A percentile compares a stretch with the other conserved stretches of the same genome.
phyloP scores from a whole-genome alignment of 1,284 basidiomycete genomes.

The Ganoderma lingzhi region DNA sequence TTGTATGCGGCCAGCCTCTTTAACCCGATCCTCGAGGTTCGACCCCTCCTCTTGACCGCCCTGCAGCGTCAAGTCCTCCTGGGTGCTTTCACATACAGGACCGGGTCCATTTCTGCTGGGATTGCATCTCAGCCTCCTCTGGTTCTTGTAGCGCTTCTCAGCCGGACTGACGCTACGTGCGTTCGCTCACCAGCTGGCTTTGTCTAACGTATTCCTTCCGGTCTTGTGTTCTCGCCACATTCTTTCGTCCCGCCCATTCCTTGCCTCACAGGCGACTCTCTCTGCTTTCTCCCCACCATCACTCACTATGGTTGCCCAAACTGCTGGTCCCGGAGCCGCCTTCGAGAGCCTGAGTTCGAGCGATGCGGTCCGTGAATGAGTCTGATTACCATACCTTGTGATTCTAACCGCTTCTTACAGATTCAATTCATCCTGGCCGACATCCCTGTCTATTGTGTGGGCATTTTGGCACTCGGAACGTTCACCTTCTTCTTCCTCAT shows the following conservation, averaged over 20 bases:
- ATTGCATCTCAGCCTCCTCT: constrained; percentile 41
- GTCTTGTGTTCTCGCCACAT: constrained; percentile 22
- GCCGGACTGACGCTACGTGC: constrained; percentile 40
- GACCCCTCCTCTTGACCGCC: constrained; percentile 27
- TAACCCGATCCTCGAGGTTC: constrained; percentile 24
- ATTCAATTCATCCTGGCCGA: constrained; percentile 67
- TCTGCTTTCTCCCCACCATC: constrained; percentile 11
- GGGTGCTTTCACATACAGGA: constrained; percentile 34
- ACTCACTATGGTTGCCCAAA: constrained; percentile 22
- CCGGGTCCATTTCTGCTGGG: constrained; percentile 34
- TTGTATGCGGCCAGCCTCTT: constrained; percentile 22
- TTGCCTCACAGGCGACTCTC: constrained; percentile 18
- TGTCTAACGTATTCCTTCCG: constrained; percentile 21
- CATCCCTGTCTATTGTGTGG: constrained; percentile 73
- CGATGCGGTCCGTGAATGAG: constrained; percentile 34
- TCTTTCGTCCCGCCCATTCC: constrained; percentile 23
- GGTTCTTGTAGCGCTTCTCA: constrained; percentile 39
- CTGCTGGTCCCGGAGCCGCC: constrained; percentile 31
- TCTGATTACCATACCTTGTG: not conserved
- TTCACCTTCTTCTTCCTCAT: constrained; percentile 67
- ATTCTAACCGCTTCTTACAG: constrained; percentile 43
- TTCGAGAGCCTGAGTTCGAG: constrained; percentile 33
- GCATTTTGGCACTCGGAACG: constrained; percentile 70
- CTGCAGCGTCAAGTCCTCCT: constrained; percentile 33
- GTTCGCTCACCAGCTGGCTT: constrained; percentile 37